Evolutionary conservation across 164 flowering plant genomes (phyloP), one percentile per base, ranked within the genome.

Genomic region (Tetrastigma voinierianum): DNA sequence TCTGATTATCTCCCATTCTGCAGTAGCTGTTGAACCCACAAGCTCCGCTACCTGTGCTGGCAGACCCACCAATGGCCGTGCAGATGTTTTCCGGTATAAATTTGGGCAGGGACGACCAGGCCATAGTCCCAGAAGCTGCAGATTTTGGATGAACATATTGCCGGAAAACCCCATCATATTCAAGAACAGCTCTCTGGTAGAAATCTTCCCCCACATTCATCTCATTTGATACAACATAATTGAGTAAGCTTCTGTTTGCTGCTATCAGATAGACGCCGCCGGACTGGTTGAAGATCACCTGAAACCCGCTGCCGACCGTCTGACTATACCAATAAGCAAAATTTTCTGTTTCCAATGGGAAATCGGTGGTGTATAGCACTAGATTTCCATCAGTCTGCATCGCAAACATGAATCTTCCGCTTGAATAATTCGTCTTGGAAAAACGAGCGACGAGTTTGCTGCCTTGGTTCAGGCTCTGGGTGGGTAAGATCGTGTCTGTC

Each of bases 371-470:
- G 45, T 61, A 60, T 10, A 62, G 24, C 52, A 44, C 66, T 11
- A 62, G 64, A 55, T 69, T 61, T 13, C 72, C 72, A 55, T 53
- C 54, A 3, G 10, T 10, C 20, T 44, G 49, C 3, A 62, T 0
- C 9, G 40, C 7, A 16, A 61, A 18, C 46, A 10, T 3, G 40
- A 69, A 69, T 49, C 72, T 69, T 23, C 72, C 72, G 7, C 21
- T 53, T n/a, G 72, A 61, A 40, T 18, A 61, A 53, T 62, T 62
- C 14, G 52, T 45, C 13, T 52, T 24, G 0, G 53, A 11, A 9
- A 12, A 51, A 8, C 72, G 19, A 4, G 72, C 64, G 2, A 61
- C 23, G 7, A 69, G 60, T 44, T 14, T 15, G 45, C 12, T 45
- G 14, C 46, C 67, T 15, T 6, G 51, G 1, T 52, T 52, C 9